These are phyloP conservation scores for Trichoderma sp. DNA, from an alignment of 2,329 filamentous ascomycete genomes.

Conservation along the genomic window DNA sequence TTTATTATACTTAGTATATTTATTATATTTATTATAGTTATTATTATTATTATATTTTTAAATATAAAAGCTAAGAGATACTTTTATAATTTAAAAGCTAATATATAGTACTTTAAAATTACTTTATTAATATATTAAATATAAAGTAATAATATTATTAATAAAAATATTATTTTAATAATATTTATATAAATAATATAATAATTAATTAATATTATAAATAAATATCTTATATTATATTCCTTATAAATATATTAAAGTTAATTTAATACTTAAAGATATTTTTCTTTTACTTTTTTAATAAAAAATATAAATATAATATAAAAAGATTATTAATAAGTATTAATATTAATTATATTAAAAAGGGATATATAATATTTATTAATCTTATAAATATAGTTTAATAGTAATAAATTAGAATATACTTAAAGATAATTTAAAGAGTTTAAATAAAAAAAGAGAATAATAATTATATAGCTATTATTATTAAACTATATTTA, in stretches of 20 bases:
- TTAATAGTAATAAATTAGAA: too few relatives aligned
- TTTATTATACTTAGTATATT: neutral
- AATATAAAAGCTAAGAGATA: too few relatives aligned
- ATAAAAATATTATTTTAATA: neutral
- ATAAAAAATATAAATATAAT: neutral
- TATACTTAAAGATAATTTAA: too few relatives aligned
- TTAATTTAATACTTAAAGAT: too few relatives aligned
- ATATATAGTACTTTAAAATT: neutral
- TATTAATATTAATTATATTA: neutral
- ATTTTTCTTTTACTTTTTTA: neutral
- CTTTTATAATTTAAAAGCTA: neutral
- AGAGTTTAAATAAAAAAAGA: too few relatives aligned
- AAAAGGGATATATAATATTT: too few relatives aligned
- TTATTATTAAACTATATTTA: conserved; percentile 9
- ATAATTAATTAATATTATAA: neutral
- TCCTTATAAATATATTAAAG: neutral
- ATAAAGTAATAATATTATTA: neutral
- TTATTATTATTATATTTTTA: neutral
- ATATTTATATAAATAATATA: neutral
- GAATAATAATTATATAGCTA: neutral
- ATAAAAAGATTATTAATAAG: neutral
- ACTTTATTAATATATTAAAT: neutral
- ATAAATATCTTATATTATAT: neutral
- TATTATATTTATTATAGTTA: too few relatives aligned
- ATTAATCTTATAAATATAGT: too few relatives aligned